phyloP scores from a whole-genome alignment of 306 rosid species.

The Inga laurina region DNA sequence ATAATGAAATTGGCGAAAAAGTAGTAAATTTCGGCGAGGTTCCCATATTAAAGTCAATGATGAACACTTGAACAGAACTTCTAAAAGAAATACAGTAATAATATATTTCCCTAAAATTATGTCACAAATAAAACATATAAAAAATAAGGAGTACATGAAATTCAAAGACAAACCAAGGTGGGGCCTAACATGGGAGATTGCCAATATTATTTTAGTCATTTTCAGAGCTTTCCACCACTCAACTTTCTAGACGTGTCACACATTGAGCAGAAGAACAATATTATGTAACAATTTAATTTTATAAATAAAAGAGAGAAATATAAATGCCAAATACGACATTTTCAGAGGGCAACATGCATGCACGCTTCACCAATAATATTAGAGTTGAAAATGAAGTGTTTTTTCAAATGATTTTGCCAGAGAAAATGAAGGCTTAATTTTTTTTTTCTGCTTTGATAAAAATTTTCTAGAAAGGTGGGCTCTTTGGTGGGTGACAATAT shows the following conservation, averaged over 20 bases:
- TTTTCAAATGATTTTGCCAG: background rate
- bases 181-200: background rate
- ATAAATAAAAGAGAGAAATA: background rate
- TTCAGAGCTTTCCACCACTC: background rate
- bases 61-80: background rate
- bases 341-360: background rate
- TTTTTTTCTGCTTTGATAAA: background rate
- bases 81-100: conserved; percentile 24
- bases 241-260: background rate
- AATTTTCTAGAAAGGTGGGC: conserved; percentile 35
- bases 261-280: background rate
- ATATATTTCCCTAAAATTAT: background rate
- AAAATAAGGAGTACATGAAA: background rate
- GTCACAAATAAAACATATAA: background rate
- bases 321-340: background rate
- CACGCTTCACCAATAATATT: background rate
- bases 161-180: conserved; percentile 26
- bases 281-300: background rate
- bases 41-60: conserved; percentile 34
- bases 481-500: background rate
- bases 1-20: conserved; percentile 15
- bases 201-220: background rate
- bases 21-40: conserved; percentile 35
- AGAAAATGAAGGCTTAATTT: background rate
- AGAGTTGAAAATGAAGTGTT: background rate